phyloP scores from a whole-genome alignment of 164 flowering plant species.

The Vitis amurensis region DNA sequence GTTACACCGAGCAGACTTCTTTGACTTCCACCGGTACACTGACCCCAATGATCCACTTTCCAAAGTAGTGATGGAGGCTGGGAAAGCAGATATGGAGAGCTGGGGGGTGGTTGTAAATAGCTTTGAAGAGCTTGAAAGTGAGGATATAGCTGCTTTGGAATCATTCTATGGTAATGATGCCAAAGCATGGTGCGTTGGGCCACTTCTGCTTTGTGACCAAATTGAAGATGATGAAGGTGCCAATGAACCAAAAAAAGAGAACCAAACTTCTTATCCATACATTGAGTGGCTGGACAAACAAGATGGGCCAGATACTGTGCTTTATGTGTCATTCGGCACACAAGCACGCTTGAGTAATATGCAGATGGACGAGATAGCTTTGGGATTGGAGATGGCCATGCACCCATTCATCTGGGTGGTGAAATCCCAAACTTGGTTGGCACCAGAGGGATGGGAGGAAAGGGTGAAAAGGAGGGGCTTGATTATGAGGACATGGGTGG shows the following conservation, averaged over 20 bases:
- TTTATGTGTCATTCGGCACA: slow-evolving; percentile 33
- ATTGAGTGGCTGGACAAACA: slow-evolving; percentile 21
- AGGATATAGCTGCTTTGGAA: slow-evolving; percentile 13
- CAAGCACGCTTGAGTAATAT: slow-evolving; percentile 13
- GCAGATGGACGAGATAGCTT: slow-evolving; percentile 27
- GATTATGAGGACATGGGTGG: slow-evolving; percentile 32
- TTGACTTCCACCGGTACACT: not conserved
- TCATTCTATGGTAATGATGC: slow-evolving; percentile 17
- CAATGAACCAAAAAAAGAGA: not conserved
- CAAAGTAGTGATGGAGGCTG: slow-evolving; percentile 3
- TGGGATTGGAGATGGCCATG: slow-evolving; percentile 25
- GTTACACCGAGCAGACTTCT: too few species aligned
- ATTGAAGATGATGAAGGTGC: not conserved
- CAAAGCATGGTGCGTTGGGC: slow-evolving; percentile 38
- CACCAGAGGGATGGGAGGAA: slow-evolving; percentile 24
- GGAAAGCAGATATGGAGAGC: slow-evolving; percentile 11
- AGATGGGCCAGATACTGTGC: slow-evolving; percentile 1
- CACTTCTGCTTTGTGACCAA: slow-evolving; percentile 8
- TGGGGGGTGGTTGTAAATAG: slow-evolving; percentile 33
- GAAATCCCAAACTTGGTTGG: slow-evolving; percentile 16
- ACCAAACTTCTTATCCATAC: not conserved
- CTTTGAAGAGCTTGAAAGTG: slow-evolving; percentile 31
- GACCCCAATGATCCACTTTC: not conserved
- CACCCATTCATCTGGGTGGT: slow-evolving; percentile 23
- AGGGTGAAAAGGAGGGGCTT: slow-evolving; percentile 26